These are phyloP conservation scores for Candolleomyces eurysporus DNA, from an alignment of 768 basidiomycete species.

Conservation along the genomic window DNA sequence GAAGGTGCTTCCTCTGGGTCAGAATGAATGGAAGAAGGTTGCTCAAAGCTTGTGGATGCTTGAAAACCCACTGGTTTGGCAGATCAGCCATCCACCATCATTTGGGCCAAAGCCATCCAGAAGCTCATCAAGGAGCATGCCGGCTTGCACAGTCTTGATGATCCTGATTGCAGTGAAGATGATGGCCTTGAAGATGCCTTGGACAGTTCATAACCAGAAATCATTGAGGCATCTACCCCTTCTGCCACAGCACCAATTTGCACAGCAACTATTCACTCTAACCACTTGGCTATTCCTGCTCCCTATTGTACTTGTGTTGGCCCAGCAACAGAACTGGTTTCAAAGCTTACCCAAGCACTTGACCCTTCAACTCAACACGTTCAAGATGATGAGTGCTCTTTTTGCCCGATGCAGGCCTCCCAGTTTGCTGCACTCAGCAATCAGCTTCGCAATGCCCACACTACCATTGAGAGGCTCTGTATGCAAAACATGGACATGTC, in stretches of 20 bases:
- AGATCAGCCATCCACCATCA: slow-evolving; percentile 17
- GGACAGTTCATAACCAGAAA: not conserved
- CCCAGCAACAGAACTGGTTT: slow-evolving; percentile 18
- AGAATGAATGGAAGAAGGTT: not conserved
- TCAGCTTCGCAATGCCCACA: slow-evolving; percentile 25
- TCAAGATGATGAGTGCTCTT: slow-evolving; percentile 21
- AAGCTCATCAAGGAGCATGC: slow-evolving; percentile 21
- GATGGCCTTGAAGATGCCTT: not conserved
- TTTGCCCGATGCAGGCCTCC: slow-evolving; percentile 19
- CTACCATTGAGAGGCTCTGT: slow-evolving; percentile 17
- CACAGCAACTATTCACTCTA: not conserved
- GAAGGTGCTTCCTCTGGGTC: not conserved
- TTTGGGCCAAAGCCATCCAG: slow-evolving; percentile 23
- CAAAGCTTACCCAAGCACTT: slow-evolving; percentile 16
- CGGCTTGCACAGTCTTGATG: slow-evolving; percentile 17
- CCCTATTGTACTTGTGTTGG: slow-evolving; percentile 8
- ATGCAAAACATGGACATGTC: slow-evolving; percentile 1
- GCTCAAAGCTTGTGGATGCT: slow-evolving; percentile 8
- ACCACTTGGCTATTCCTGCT: slow-evolving; percentile 11
- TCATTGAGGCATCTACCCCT: too few relatives aligned
- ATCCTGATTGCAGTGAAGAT: not conserved
- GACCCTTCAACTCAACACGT: slow-evolving; percentile 21
- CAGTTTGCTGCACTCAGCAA: slow-evolving; percentile 22
- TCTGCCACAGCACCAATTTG: not conserved
- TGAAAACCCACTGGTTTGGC: slow-evolving; percentile 24